Percentiles rank a stretch among this genome's conserved stretches.
phyloP scores from a whole-genome alignment of 495 filamentous ascomycete species.

The Lentithecium fluviatile region DNA sequence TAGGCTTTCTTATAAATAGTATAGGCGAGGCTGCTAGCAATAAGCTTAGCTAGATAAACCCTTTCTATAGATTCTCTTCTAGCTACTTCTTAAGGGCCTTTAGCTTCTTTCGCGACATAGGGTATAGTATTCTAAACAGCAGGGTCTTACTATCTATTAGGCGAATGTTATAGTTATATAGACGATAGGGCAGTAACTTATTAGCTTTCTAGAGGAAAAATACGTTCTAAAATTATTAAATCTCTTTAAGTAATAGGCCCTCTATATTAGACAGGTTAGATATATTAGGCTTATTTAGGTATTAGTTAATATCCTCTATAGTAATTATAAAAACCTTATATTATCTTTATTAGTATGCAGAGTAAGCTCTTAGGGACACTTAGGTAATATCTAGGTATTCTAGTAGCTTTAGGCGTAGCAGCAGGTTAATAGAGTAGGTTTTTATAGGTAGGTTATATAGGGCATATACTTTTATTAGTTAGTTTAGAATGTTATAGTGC shows the following conservation, averaged over 20 bases:
- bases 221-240: conserved; percentile 3
- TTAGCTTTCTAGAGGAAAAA: not conserved
- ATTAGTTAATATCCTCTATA: too few relatives aligned
- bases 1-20: conserved; percentile 23
- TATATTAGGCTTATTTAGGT: too few relatives aligned
- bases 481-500: too few relatives aligned
- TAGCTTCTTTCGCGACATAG: conserved; percentile 21
- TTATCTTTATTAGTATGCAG: too few relatives aligned
- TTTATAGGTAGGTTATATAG: too few relatives aligned
- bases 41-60: conserved; percentile 13
- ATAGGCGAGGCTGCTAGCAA: conserved; percentile 9
- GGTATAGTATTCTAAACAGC: conserved; percentile 23
- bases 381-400: too few relatives aligned
- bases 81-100: conserved; percentile 24
- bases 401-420: too few relatives aligned
- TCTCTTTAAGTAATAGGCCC: conserved; percentile 1
- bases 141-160: conserved; percentile 1
- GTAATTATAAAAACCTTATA: too few relatives aligned
- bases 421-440: too few relatives aligned
- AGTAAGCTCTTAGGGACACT: too few relatives aligned
- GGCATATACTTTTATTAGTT: too few relatives aligned
- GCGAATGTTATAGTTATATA: conserved; percentile 23
- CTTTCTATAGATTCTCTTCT: conserved; percentile 19
- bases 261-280: too few relatives aligned
- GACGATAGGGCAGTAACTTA: conserved; percentile 1